Conservation (phyloP, 2,329 filamentous ascomycete genomes). For the Grosmannia serpens region DNA sequence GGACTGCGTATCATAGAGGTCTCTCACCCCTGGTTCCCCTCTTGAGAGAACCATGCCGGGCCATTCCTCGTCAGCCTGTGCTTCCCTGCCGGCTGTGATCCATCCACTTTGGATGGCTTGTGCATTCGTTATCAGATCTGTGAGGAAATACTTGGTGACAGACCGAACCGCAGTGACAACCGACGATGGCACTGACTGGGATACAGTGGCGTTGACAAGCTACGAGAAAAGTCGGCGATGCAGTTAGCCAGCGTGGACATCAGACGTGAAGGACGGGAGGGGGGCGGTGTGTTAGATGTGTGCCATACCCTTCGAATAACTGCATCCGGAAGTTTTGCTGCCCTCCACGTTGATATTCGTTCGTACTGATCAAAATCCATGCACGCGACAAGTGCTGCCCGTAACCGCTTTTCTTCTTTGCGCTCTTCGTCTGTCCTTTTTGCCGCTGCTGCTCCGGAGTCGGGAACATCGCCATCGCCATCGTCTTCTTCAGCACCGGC, state of each 20-base stretch:
- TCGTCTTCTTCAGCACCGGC: constrained; percentile 39
- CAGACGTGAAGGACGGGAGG: not conserved
- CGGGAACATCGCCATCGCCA: constrained; percentile 20
- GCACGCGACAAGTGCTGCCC: constrained; percentile 50
- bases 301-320: constrained; percentile 53
- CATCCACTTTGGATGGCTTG: constrained; percentile 62
- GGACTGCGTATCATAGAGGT: constrained; percentile 22
- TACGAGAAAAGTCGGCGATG: constrained; percentile 17
- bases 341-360: constrained; percentile 60
- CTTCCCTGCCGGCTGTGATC: constrained; percentile 45
- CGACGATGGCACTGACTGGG: constrained; percentile 62
- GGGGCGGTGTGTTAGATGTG: no score
- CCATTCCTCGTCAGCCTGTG: constrained; percentile 36
- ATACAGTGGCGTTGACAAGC: constrained; percentile 71
- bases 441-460: constrained; percentile 18
- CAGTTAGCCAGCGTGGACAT: not conserved
- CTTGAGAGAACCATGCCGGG: constrained; percentile 15
- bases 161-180: constrained; percentile 67
- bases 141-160: constrained; percentile 66
- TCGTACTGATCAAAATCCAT: constrained; percentile 57
- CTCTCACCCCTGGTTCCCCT: constrained; percentile 17
- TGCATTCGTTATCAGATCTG: constrained; percentile 63
- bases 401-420: constrained; percentile 52
- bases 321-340: constrained; percentile 55
- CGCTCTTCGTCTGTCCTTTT: constrained; percentile 38